Base-by-base conservation (phyloP, 2,329 filamentous ascomycete genomes). In the Trichophyton mentagrophytes region DNA sequence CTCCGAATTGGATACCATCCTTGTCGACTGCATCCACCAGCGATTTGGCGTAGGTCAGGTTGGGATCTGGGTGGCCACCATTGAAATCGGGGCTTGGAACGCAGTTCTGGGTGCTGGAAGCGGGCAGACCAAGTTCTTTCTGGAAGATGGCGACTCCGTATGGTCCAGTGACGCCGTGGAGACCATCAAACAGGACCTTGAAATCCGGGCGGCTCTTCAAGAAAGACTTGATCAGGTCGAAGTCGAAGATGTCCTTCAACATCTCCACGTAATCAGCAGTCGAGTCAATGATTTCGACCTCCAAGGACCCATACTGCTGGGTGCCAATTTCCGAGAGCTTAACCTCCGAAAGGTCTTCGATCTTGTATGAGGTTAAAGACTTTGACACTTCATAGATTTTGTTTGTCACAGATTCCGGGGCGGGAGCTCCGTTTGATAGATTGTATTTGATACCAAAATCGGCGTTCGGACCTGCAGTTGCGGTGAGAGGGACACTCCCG, bases 391-490 rank as follows among this genome's bases (percentile, higher is more conserved):
- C 89, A 79, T 84, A 97, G 74, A 99, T 97, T 80, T 95, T 96
- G 85, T 99, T 95, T 67, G 93, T 99, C 66, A 99, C 89, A 60
- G 88, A 87, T 77, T 99, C 93, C 62, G 93, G 93, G 61, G 93
- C 93, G 49, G 93, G 93, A 61, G 91, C 93, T 69, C 93, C 93
- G 72, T 99, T 97, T 74, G 90, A 81, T 62, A 99, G 82, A 82
- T 99, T 99, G 84, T 99, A 99, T 80, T 99, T 99, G 85, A 99
- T 99, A 69, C 93, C 93, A 70, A 99, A 99, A 77, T 99, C 93
- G 73, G 93, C 88, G 68, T 84, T 87, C 64, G 93, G 93, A 58
- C 91, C 90, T 95, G 68, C 11, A 36, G 33, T 55, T 55, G 3
- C 25, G 20, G 46, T 15, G 40, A 44, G 4, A 44, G 20, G 22